A percentile compares a stretch with the other conserved stretches of the same genome.
phyloP scores from a whole-genome alignment of 768 basidiomycete species.

The Lanmaoa rubissima region DNA sequence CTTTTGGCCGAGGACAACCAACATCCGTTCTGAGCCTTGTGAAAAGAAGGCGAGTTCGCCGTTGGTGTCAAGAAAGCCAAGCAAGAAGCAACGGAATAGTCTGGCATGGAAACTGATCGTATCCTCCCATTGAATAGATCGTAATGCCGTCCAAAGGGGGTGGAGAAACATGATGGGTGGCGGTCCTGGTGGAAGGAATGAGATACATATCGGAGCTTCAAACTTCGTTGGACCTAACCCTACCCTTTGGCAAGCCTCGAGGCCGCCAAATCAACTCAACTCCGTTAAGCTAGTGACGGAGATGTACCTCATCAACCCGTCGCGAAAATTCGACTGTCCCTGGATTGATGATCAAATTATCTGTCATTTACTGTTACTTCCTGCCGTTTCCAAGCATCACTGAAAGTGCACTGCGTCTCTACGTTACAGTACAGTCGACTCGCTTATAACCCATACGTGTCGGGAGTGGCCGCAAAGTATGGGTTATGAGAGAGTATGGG shows the following conservation, averaged over 20 bases:
- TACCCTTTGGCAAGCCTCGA: too few relatives aligned
- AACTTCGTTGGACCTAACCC: background rate
- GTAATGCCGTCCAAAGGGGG: background rate
- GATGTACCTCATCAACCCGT: too few relatives aligned
- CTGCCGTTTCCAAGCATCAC: background rate
- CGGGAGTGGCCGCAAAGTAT: too few relatives aligned
- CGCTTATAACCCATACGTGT: too few relatives aligned
- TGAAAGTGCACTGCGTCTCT: background rate
- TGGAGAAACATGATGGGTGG: background rate
- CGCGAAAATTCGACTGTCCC: background rate
- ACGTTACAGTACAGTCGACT: background rate
- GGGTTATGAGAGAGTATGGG: too few relatives aligned
- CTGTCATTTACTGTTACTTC: background rate
- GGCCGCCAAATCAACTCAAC: background rate
- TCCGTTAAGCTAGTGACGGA: background rate
- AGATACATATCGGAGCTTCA: slow-evolving; percentile 11
- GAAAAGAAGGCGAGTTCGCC: slow-evolving; percentile 1
- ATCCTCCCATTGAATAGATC: slow-evolving; percentile 14
- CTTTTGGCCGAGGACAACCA: background rate
- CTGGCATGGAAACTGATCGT: slow-evolving; percentile 8
- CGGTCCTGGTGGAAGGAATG: background rate
- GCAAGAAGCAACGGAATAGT: slow-evolving; percentile 15
- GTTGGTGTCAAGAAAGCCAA: background rate
- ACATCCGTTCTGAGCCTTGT: background rate
- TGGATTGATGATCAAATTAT: background rate